Evolutionary conservation across 2,329 filamentous ascomycete species (phyloP).

Genomic region (Paraphoma sp.): DNA sequence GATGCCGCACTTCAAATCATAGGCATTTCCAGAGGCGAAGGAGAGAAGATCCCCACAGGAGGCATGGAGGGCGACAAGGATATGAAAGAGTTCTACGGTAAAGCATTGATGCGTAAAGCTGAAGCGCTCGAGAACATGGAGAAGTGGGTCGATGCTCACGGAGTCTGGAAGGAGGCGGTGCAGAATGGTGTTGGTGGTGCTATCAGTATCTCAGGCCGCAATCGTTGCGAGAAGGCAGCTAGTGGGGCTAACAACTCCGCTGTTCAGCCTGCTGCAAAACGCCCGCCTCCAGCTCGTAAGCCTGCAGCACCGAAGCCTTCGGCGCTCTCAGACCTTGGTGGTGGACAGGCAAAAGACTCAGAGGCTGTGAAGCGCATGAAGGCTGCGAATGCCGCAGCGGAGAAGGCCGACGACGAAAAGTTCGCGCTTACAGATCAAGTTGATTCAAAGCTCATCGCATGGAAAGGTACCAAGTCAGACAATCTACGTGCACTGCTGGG

Average conservation of each 20-base stretch:
- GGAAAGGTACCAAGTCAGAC: conserved; percentile 91
- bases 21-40: conserved; percentile 77
- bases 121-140: conserved; percentile 96
- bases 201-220: conserved; percentile 82
- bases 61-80: conserved; percentile 69
- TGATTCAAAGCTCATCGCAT: conserved; percentile 76
- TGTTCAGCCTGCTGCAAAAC: conserved; percentile 25
- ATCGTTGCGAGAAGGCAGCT: conserved; percentile 88
- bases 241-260: conserved; percentile 40
- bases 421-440: conserved; percentile 87
- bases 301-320: conserved; percentile 45
- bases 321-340: conserved; percentile 50
- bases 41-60: conserved; percentile 76
- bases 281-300: conserved; percentile 34
- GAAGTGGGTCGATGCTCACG: conserved; percentile 83
- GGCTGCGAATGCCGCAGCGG: conserved; percentile 83
- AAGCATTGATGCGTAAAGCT: conserved; percentile 91
- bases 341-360: conserved; percentile 58
- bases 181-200: conserved; percentile 85
- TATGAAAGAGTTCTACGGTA: conserved; percentile 93
- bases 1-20: conserved; percentile 82
- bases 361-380: conserved; percentile 84
- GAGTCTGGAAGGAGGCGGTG: conserved; percentile 82
- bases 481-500: conserved; percentile 88
- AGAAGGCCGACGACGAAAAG: conserved; percentile 88